Percentiles rank a stretch among this genome's conserved stretches.
Evolutionary conservation across 2,329 filamentous ascomycete genomes (phyloP).

Genomic region (Dryadomyces quercus-mongolicae): DNA sequence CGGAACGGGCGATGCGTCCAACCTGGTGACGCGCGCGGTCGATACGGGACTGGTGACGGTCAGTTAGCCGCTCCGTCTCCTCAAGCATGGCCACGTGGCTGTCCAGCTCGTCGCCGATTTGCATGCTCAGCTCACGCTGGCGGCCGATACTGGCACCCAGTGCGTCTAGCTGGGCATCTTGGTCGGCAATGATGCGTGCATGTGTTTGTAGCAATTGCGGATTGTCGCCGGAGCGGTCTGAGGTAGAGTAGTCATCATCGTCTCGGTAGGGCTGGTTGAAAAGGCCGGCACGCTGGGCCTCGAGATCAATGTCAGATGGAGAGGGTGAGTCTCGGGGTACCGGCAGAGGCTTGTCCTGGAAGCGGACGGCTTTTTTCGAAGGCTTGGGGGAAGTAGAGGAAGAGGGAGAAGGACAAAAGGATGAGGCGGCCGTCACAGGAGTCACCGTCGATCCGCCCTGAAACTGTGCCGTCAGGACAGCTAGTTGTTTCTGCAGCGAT

Average conservation of each 20-base stretch:
- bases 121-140: constrained; percentile 85
- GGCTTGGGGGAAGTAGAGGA: constrained; percentile 16
- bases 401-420: constrained; percentile 15
- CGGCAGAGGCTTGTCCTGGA: constrained; percentile 51
- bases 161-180: constrained; percentile 85
- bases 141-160: constrained; percentile 78
- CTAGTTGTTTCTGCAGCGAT: constrained; percentile 60
- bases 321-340: constrained; percentile 27
- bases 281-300: constrained; percentile 20
- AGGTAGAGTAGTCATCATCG: constrained; percentile 43
- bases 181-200: constrained; percentile 65
- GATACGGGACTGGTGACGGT: constrained; percentile 66
- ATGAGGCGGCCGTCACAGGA: constrained; percentile 10
- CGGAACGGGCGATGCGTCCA: constrained; percentile 58
- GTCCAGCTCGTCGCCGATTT: constrained; percentile 93
- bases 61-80: constrained; percentile 72
- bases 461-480: constrained; percentile 71
- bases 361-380: constrained; percentile 63
- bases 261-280: constrained; percentile 54
- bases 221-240: constrained; percentile 40
- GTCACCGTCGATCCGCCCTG: constrained; percentile 44
- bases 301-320: constrained; percentile 29
- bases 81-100: constrained; percentile 81
- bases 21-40: constrained; percentile 63
- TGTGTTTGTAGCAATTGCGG: constrained; percentile 82